These are phyloP conservation scores for Evansstolkia leycettana DNA, from an alignment of 495 filamentous ascomycete species.

Conservation along the genomic window DNA sequence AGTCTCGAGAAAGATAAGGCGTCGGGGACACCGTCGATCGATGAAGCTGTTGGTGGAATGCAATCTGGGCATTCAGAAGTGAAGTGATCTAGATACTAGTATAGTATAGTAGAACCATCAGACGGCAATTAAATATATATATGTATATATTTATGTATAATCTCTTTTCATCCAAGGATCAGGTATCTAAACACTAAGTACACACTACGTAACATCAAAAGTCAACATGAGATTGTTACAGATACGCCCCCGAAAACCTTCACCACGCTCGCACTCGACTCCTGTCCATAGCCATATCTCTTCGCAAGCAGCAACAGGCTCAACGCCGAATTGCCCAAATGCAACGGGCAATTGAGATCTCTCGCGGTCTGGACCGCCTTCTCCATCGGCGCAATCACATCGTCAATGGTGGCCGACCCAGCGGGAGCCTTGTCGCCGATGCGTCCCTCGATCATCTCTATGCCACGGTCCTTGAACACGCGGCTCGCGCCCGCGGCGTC, in stretches of 20 bases:
- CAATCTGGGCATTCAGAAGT: no score
- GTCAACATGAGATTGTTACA: no score
- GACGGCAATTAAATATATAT: no score
- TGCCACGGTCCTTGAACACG: slow-evolving; percentile 44
- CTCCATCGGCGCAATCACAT: slow-evolving; percentile 46
- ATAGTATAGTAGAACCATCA: no score
- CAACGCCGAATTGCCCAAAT: slow-evolving; percentile 31
- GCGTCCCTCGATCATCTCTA: slow-evolving; percentile 35
- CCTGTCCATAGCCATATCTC: slow-evolving; percentile 17
- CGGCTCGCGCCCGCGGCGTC: slow-evolving; percentile 59
- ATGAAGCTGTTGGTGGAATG: no score
- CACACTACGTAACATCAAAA: no score
- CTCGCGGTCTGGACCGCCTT: slow-evolving; percentile 46
- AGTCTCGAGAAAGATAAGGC: no score
- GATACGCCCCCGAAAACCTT: slow-evolving; percentile 17
- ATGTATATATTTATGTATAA: background rate
- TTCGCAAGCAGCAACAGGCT: slow-evolving; percentile 24
- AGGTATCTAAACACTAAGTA: background rate
- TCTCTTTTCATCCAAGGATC: background rate
- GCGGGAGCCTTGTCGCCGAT: slow-evolving; percentile 15
- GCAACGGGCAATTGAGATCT: slow-evolving; percentile 29
- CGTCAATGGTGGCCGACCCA: slow-evolving; percentile 36
- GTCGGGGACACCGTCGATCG: no score
- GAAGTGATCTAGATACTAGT: no score
- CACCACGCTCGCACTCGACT: slow-evolving; percentile 24